Evolutionary conservation across 208 protist genomes (phyloP).

Genomic region (Trypanosoma vivax): DNA sequence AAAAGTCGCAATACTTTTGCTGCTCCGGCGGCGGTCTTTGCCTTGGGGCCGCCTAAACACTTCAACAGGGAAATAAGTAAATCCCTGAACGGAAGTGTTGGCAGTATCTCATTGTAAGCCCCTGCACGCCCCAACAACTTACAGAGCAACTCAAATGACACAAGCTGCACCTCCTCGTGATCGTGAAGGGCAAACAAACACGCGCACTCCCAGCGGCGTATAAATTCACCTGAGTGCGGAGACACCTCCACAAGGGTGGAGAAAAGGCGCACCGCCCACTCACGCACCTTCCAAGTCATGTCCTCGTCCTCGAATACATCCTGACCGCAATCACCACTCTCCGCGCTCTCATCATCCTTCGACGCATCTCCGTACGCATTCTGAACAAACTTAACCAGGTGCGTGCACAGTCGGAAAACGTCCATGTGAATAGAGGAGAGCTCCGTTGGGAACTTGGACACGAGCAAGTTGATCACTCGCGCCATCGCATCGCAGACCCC

Average conservation of each 20-base stretch:
- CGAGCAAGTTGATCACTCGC: conserved; percentile 19
- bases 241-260: conserved; percentile 28
- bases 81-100: conserved; percentile 13
- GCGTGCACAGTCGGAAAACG: conserved; percentile 24
- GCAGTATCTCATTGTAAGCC: too few species aligned
- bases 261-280: conserved; percentile 27
- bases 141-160: conserved; percentile 32
- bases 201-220: conserved; percentile 17
- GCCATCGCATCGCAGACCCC: conserved; percentile 15
- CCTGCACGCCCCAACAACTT: too few species aligned
- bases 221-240: conserved; percentile 15
- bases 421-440: conserved; percentile 8
- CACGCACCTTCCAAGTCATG: conserved; percentile 50
- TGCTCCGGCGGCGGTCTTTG: conserved; percentile 14
- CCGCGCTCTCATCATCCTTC: neutral
- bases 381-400: conserved; percentile 34
- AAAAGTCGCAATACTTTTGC: conserved; percentile 15
- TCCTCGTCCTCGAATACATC: conserved; percentile 22
- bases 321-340: conserved; percentile 33
- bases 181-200: conserved; percentile 19
- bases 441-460: conserved; percentile 22
- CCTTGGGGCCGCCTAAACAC: conserved; percentile 2
- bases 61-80: conserved; percentile 12
- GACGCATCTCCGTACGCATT: conserved; percentile 23
- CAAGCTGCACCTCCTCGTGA: conserved; percentile 43